Conservation (phyloP, 2,329 filamentous ascomycete species). For the Aspergillus sp. region DNA sequence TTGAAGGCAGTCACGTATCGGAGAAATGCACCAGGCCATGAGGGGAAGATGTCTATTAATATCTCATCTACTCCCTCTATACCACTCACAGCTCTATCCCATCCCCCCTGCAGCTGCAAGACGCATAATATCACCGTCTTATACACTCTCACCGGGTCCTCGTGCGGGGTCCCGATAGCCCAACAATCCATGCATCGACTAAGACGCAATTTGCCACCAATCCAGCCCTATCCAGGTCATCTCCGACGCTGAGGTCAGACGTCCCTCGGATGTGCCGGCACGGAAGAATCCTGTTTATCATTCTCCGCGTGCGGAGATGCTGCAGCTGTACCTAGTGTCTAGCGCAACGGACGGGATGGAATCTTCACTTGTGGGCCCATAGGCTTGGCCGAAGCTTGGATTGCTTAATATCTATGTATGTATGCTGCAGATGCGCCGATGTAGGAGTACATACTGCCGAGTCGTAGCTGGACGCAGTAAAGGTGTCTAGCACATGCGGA, state of each 20-base stretch:
- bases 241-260: too few species aligned
- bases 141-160: neutral
- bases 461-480: neutral
- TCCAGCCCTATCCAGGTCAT: neutral
- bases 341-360: neutral
- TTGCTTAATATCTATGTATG: neutral
- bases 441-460: neutral
- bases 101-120: neutral
- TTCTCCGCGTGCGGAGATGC: neutral
- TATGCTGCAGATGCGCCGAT: neutral
- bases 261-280: too few species aligned
- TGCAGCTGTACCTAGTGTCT: too few species aligned
- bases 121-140: neutral
- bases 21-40: neutral
- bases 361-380: neutral
- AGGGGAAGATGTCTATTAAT: neutral
- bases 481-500: neutral
- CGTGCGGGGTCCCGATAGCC: constrained; percentile 3
- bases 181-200: neutral
- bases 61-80: neutral
- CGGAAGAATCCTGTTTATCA: too few species aligned
- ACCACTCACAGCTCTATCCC: neutral
- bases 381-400: constrained; percentile 5
- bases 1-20: too few species aligned
- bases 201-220: neutral